These are phyloP conservation scores for Trypanosoma brucei DNA, from an alignment of 208 protist genomes.

Conservation along the genomic window DNA sequence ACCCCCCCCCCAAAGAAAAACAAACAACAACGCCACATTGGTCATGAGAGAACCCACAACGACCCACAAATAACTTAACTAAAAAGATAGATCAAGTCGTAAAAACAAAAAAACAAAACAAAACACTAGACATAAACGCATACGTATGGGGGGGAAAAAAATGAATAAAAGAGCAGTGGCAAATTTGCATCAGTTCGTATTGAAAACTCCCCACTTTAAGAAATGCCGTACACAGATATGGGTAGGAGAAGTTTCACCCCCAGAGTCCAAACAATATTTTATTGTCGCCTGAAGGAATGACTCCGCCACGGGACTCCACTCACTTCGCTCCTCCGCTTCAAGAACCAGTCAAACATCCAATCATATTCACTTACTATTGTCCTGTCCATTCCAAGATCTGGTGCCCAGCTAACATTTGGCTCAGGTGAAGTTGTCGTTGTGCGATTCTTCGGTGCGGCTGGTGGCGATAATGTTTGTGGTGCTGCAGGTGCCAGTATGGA, in stretches of 20 bases:
- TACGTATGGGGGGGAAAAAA: background rate
- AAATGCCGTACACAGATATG: background rate
- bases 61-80: too few relatives aligned
- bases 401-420: background rate
- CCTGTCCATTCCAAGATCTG: background rate
- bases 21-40: too few relatives aligned
- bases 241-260: too few relatives aligned
- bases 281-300: background rate
- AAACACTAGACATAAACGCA: background rate
- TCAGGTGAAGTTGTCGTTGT: too few relatives aligned
- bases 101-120: too few relatives aligned
- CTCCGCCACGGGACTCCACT: conserved; percentile 11
- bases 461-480: too few relatives aligned
- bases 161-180: background rate
- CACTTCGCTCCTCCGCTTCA: conserved; percentile 63
- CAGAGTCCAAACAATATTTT: background rate
- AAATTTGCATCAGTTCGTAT: background rate
- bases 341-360: conserved; percentile 85
- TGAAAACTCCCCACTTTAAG: background rate
- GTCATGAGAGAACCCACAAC: too few relatives aligned
- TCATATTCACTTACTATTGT: conserved; percentile 35
- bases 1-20: too few relatives aligned
- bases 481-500: too few relatives aligned
- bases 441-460: too few relatives aligned
- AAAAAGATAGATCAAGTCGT: too few relatives aligned